Base-by-base conservation (phyloP, 225 moss, liverwort and hornwort genomes). In the Marchantia paleacea region DNA sequence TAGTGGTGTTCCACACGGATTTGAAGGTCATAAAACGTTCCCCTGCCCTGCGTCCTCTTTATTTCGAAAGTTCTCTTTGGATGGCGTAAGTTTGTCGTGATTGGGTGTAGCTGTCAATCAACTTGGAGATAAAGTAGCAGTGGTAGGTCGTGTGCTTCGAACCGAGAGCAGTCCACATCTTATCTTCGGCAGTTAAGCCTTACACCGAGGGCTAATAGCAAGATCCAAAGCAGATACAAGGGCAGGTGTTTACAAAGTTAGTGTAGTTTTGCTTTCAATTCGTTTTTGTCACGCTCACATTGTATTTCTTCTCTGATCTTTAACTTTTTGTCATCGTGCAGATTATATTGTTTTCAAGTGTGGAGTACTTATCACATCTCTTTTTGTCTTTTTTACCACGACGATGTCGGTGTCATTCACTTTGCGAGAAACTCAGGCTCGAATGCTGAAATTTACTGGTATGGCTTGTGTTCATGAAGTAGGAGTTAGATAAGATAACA, bases 331-430 rank as follows among this genome's bases (percentile, higher is more conserved):
- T 72, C 19, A 7, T 52, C 39, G 12, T 90, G 89, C 93, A 99
- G 97, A 95, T 85, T 99, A 92, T 81, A 85, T 95, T 61, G 97
- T 99, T 61, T 95, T 95, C 79, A 99, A 99, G 85, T 99, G 93
- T 79, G 97, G 97, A 78, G 97, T 99, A 78, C 90, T 99, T 75
- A 90, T 95, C 72, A 99, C 97, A 65, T 95, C 97, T 55, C 91
- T 99, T 70, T 99, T 99, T 81, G 95, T 99, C 75, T 99, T 99
- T 84, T 99, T 97, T 83, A 97, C 96, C 14, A 94, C 96, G 13
- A 97, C 96, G 48, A 97, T 97, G 96, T 97, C 96, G 18, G 96
- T 97, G 51, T 97, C 96, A 28, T 97, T 97, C 85, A 97, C 96
- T 63, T 84, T 97, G 79, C 86, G 94, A 77, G 96, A 96, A 86